Conservation (phyloP, 257 asterid genomes). For the Nicotiana noctiflora region DNA sequence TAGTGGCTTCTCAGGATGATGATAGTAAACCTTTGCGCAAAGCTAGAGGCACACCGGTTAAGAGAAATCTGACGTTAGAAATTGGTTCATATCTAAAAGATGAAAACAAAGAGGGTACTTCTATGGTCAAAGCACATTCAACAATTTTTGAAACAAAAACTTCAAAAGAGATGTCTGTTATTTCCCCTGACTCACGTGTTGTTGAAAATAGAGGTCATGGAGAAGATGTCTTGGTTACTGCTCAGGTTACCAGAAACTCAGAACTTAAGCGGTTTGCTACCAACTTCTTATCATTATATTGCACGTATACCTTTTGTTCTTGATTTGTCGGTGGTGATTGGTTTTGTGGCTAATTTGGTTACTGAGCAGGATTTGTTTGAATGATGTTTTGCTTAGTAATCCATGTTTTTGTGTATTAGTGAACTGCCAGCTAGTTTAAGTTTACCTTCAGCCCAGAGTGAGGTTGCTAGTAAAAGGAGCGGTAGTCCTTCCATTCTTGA, state of each 20-base stretch:
- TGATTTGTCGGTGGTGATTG: not conserved
- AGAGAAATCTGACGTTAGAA: slow-evolving; percentile 60
- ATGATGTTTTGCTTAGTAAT: slow-evolving; percentile 17
- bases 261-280: slow-evolving; percentile 54
- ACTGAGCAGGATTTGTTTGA: slow-evolving; percentile 8
- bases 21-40: slow-evolving; percentile 26
- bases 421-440: slow-evolving; percentile 32
- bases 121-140: slow-evolving; percentile 14
- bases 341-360: not conserved
- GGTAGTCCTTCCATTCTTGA: slow-evolving; percentile 31
- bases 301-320: slow-evolving; percentile 41
- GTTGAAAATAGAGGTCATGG: slow-evolving; percentile 18
- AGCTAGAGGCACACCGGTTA: slow-evolving; percentile 24
- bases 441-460: slow-evolving; percentile 30
- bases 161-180: slow-evolving; percentile 18
- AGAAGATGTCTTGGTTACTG: slow-evolving; percentile 22
- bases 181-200: slow-evolving; percentile 16
- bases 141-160: slow-evolving; percentile 21
- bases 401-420: slow-evolving; percentile 23
- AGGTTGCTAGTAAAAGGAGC: slow-evolving; percentile 27
- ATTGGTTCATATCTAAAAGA: slow-evolving; percentile 26
- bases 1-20: slow-evolving; percentile 47
- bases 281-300: slow-evolving; percentile 63
- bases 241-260: slow-evolving; percentile 23
- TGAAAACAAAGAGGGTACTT: slow-evolving; percentile 23